A percentile compares a stretch with the other conserved stretches of the same genome.
These are phyloP conservation scores for Populus alba DNA, from an alignment of 345 rosid genomes.

Conservation along the genomic window DNA sequence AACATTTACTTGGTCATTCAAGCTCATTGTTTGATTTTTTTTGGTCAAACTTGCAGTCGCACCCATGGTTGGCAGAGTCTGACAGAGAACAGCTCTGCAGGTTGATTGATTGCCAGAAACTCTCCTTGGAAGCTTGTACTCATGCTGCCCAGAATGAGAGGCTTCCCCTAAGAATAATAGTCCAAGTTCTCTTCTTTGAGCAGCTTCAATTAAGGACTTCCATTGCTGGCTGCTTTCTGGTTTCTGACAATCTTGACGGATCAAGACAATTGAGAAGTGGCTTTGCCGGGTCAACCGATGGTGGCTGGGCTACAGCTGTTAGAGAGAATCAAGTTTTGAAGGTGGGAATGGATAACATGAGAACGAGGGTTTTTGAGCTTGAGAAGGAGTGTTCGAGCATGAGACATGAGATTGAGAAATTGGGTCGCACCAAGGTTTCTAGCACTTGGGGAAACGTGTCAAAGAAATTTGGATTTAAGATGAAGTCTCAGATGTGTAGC, in stretches of 20 bases:
- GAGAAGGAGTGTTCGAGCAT: conserved; percentile 52
- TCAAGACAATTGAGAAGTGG: conserved; percentile 88
- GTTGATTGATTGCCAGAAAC: conserved; percentile 92
- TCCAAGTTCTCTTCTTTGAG: conserved; percentile 97
- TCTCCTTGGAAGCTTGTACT: conserved; percentile 95
- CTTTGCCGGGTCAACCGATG: conserved; percentile 62
- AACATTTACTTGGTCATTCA: background rate
- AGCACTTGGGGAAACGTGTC: conserved; percentile 43
- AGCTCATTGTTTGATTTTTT: conserved; percentile 11
- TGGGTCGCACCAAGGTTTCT: conserved; percentile 38
- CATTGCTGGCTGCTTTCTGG: conserved; percentile 90
- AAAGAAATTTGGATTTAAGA: conserved; percentile 75
- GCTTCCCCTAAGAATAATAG: conserved; percentile 78
- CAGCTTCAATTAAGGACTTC: conserved; percentile 99
- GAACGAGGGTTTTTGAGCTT: conserved; percentile 83
- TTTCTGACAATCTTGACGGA: conserved; percentile 89
- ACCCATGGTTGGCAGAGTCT: conserved; percentile 87
- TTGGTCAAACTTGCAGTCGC: conserved; percentile 58
- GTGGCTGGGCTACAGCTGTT: conserved; percentile 88
- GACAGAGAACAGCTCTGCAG: conserved; percentile 94
- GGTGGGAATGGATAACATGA: conserved; percentile 97
- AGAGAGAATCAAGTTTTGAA: conserved; percentile 94
- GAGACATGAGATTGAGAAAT: conserved; percentile 92
- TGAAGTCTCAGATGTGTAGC: conserved; percentile 95
- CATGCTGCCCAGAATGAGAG: conserved; percentile 98